phyloP scores from a whole-genome alignment of 345 rosid genomes.

The Eucalyptus curtisii region DNA sequence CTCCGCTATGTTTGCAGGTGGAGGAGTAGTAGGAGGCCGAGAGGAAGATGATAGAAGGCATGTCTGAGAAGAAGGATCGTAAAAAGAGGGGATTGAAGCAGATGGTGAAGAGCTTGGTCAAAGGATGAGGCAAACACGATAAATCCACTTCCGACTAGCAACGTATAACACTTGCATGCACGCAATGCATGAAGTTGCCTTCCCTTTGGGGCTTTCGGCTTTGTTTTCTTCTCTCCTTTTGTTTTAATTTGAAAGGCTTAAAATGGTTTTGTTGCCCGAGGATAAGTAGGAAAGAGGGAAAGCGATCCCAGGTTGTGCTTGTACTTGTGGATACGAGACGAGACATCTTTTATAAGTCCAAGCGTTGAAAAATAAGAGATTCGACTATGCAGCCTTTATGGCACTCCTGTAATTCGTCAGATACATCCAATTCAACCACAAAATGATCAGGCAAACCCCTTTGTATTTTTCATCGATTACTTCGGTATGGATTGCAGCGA shows the following conservation, averaged over 20 bases:
- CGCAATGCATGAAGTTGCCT: neutral
- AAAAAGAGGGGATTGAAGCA: slow-evolving; percentile 1
- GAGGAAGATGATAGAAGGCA: neutral
- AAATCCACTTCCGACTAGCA: neutral
- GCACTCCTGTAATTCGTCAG: neutral
- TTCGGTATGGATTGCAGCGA: neutral
- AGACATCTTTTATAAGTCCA: neutral
- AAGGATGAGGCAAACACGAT: neutral
- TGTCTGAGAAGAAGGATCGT: neutral
- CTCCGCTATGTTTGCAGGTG: slow-evolving; percentile 28
- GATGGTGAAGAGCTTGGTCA: slow-evolving; percentile 14
- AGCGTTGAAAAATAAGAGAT: neutral
- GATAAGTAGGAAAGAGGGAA: neutral
- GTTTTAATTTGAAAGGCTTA: neutral
- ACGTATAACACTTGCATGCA: neutral
- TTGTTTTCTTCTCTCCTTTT: neutral
- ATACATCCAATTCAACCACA: neutral
- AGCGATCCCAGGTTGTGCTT: neutral
- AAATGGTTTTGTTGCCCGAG: neutral
- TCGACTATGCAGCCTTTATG: neutral
- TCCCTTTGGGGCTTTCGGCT: neutral
- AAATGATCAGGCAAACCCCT: neutral
- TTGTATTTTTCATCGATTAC: neutral
- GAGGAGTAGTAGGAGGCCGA: slow-evolving; percentile 29
- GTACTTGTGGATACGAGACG: neutral